Evolutionary conservation across 2,329 filamentous ascomycete genomes (phyloP), one percentile per base, ranked within the genome.

Genomic region (Polytolypa hystricis): DNA sequence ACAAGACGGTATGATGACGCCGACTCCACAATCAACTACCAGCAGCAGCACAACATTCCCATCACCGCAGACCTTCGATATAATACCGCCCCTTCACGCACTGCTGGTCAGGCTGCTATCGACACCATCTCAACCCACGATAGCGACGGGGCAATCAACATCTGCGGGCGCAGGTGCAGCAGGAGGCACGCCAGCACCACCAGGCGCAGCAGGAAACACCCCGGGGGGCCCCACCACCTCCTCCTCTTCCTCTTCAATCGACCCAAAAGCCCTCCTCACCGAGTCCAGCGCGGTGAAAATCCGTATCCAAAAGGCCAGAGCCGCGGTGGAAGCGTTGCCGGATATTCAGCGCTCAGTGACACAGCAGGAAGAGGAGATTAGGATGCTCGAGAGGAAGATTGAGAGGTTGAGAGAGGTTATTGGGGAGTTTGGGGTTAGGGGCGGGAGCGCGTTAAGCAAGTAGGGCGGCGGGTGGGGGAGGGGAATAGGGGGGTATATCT

Each of bases 1-100:
- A n/a, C n/a, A n/a, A n/a, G n/a, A n/a, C n/a, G n/a, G n/a, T n/a
- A n/a, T n/a, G n/a, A 15, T 29, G 37, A 20, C 35, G 34, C 30
- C 23, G 27, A 33, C 9, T 17, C 29, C n/a, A 12, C 27, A 11
- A 35, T 44, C 51, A 29, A 49, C 52, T 17, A n/a, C n/a, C n/a
- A n/a, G n/a, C n/a, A n/a, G n/a, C n/a, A n/a, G n/a, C n/a, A n/a
- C n/a, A n/a, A 63, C 73, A 2, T 76, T 80, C 38, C 81, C 91
- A 43, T 74, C 83, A 33, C 82, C 87, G 18, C 80, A 87, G 58
- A 77, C 77, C 33, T 84, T 95, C 64, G 87, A 94, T 65, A 76
- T 85, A 48, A 73, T 93, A 37, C 84, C 86, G 17, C 77, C 86
- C 52, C 75, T 95, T 37, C 79, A 84, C 52, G 71, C 77, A 41